phyloP scores from a whole-genome alignment of 306 rosid genomes.

The Prinsepia uniflora region DNA sequence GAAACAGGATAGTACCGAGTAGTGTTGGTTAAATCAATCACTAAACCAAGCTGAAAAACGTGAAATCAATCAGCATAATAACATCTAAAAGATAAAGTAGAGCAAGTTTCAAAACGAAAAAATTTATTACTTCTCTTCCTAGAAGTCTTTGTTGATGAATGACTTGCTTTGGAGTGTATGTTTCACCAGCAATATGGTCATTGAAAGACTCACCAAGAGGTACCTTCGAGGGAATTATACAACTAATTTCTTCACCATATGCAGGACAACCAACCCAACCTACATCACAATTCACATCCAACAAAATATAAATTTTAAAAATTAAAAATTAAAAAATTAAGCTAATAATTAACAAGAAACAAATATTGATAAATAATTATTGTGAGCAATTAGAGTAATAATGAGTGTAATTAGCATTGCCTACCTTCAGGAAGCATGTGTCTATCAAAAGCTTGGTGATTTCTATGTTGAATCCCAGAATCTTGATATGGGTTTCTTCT shows the following conservation, averaged over 20 bases:
- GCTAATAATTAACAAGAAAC: neutral
- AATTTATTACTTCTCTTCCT: constrained; percentile 69
- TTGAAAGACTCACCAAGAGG: constrained; percentile 85
- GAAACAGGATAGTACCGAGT: constrained; percentile 71
- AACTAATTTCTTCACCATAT: constrained; percentile 63
- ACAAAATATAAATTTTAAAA: neutral
- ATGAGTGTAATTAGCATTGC: neutral
- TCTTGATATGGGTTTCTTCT: neutral
- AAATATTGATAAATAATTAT: neutral
- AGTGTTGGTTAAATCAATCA: constrained; percentile 92
- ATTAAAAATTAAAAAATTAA: no score
- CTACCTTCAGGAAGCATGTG: constrained; percentile 20
- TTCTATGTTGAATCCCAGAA: constrained; percentile 4
- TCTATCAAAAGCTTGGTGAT: constrained; percentile 6
- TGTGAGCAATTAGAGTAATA: neutral
- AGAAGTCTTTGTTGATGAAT: constrained; percentile 88
- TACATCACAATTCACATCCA: constrained; percentile 13
- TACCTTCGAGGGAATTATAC: constrained; percentile 92
- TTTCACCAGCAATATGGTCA: constrained; percentile 70
- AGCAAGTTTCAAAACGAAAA: neutral
- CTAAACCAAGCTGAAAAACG: constrained; percentile 81
- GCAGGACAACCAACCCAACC: constrained; percentile 97
- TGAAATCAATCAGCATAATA: neutral
- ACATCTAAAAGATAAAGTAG: neutral
- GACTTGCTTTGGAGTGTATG: constrained; percentile 97